phyloP scores from a whole-genome alignment of 2,329 filamentous ascomycete species.

The Clonostachys rhizophaga region DNA sequence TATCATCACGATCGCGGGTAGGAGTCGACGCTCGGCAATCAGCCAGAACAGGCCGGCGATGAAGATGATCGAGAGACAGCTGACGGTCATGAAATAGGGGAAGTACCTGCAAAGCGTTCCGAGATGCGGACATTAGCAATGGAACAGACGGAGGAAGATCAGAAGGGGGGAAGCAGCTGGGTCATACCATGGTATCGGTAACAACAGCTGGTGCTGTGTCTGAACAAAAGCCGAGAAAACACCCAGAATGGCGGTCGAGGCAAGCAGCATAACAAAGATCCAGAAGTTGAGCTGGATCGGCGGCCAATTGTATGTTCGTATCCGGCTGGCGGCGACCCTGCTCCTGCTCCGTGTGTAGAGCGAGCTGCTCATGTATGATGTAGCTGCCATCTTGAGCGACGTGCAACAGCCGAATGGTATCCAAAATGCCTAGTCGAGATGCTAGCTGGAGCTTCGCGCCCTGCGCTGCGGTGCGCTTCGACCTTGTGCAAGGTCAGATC shows the following conservation, averaged over 20 bases:
- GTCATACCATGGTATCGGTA: constrained; percentile 55
- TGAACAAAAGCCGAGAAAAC: constrained; percentile 57
- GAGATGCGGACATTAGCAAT: neutral
- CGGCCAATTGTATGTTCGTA: constrained; percentile 65
- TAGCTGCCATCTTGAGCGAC: constrained; percentile 3
- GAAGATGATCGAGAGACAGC: constrained; percentile 58
- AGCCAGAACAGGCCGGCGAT: constrained; percentile 61
- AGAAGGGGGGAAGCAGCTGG: constrained; percentile 2
- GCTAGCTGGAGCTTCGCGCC: too few species aligned
- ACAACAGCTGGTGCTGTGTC: constrained; percentile 48
- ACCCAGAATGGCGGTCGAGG: constrained; percentile 54
- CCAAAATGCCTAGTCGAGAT: too few species aligned
- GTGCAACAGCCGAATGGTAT: too few species aligned
- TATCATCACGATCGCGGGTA: constrained; percentile 59
- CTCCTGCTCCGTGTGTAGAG: constrained; percentile 32
- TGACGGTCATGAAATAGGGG: constrained; percentile 58
- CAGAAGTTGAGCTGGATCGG: constrained; percentile 63
- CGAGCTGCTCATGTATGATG: constrained; percentile 30
- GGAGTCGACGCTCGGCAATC: constrained; percentile 54
- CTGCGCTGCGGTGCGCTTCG: too few species aligned
- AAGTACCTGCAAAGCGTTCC: constrained; percentile 52
- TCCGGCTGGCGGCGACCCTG: constrained; percentile 25
- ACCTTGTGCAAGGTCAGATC: too few species aligned
- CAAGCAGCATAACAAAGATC: constrained; percentile 61
- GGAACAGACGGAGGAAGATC: neutral